A percentile compares a stretch with the other conserved stretches of the same genome.
These are phyloP conservation scores for Auriculariales sp. DNA, from an alignment of 768 basidiomycete genomes.

Conservation along the genomic window DNA sequence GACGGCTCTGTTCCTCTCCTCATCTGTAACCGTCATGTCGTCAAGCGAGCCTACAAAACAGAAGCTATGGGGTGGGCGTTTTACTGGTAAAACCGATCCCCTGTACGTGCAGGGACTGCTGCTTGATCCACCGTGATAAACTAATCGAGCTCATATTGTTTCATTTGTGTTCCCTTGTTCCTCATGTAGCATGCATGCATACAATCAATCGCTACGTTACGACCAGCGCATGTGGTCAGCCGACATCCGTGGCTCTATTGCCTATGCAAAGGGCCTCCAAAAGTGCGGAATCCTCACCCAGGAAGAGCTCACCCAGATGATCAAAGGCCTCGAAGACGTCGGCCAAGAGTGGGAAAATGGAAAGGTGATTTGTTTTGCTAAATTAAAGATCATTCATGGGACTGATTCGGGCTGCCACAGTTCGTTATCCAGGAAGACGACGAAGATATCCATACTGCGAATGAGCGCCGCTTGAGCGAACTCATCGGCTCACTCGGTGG, in stretches of 20 bases:
- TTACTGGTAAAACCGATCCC: slow-evolving; percentile 81
- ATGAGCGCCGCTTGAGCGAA: slow-evolving; percentile 87
- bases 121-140: background rate
- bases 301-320: slow-evolving; percentile 60
- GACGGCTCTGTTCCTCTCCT: no score
- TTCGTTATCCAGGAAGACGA: slow-evolving; percentile 75
- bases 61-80: slow-evolving; percentile 81
- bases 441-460: slow-evolving; percentile 98
- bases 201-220: slow-evolving; percentile 92
- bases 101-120: slow-evolving; percentile 31
- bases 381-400: no score
- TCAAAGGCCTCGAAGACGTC: slow-evolving; percentile 60
- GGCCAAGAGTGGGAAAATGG: slow-evolving; percentile 76
- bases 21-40: slow-evolving; percentile 13
- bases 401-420: slow-evolving; percentile 22
- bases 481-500: slow-evolving; percentile 86
- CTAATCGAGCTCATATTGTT: background rate
- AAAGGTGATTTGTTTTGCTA: slow-evolving; percentile 31
- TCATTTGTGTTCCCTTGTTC: background rate
- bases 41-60: slow-evolving; percentile 36
- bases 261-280: slow-evolving; percentile 79
- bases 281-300: slow-evolving; percentile 67
- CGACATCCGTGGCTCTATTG: slow-evolving; percentile 89
- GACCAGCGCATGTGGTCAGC: slow-evolving; percentile 88
- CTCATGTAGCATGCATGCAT: slow-evolving; percentile 74